These are phyloP conservation scores for Fusarium sp. DNA, from an alignment of 2,329 filamentous ascomycete genomes.

Conservation along the genomic window DNA sequence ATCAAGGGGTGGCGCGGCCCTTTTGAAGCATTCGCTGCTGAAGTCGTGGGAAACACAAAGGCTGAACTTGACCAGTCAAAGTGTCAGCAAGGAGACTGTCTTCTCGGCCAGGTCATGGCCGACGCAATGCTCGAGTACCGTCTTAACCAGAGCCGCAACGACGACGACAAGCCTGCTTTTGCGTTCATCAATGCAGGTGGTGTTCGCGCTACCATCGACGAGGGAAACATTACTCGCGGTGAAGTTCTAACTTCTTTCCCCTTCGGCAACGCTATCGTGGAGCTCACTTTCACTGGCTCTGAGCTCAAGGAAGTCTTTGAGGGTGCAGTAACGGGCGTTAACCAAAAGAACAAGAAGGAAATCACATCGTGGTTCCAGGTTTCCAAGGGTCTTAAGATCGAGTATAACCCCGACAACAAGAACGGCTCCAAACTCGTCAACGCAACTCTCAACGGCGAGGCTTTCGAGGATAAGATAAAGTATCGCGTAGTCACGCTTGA, in stretches of 20 bases:
- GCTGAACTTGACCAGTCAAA: conserved; percentile 69
- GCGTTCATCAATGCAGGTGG: conserved; percentile 74
- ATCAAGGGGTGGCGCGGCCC: conserved; percentile 70
- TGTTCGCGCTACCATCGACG: conserved; percentile 72
- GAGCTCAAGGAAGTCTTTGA: conserved; percentile 70
- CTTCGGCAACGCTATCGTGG: conserved; percentile 73
- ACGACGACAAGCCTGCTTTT: conserved; percentile 60
- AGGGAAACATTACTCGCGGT: conserved; percentile 71
- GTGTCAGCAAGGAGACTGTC: conserved; percentile 70
- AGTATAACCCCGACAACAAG: conserved; percentile 66
- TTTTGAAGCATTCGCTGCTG: conserved; percentile 69
- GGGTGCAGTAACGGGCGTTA: conserved; percentile 67
- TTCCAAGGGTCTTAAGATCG: conserved; percentile 66
- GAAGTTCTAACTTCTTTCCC: conserved; percentile 74
- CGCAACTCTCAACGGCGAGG: conserved; percentile 62
- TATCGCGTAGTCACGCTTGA: conserved; percentile 73
- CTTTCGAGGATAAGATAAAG: conserved; percentile 58
- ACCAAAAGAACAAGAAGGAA: conserved; percentile 64
- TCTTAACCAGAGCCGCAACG: conserved; percentile 57
- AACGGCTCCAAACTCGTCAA: conserved; percentile 65
- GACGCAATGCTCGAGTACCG: conserved; percentile 74
- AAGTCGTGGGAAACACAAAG: conserved; percentile 67
- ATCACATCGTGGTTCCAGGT: conserved; percentile 73
- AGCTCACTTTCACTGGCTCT: conserved; percentile 65
- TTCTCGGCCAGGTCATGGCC: conserved; percentile 66